Base-by-base conservation (phyloP, 352 stramenopile genomes). In the Blastocystis sp. region DNA sequence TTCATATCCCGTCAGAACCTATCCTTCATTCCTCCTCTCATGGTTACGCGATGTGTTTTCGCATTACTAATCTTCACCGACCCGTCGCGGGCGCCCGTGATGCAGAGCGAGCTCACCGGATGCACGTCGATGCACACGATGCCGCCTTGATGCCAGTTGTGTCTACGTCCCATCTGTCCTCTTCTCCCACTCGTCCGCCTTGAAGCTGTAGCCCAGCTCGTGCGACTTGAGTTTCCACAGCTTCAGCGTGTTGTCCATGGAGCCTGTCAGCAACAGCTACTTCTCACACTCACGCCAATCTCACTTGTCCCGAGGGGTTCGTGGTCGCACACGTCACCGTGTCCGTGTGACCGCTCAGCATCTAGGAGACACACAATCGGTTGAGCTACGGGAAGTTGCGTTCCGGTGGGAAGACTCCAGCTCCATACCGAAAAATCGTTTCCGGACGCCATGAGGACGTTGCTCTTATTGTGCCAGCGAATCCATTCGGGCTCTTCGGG, bases 191-290 rank as follows among this genome's bases (percentile, higher is more conserved):
- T 81, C 69, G 18, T 57, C 69, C 4, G 27, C 38, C 69, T 81
- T 81, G 27, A 81, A 59, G 34, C 42, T 64, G 34, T 81, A 81
- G 0, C 29, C 44, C 51, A 81, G 27, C 42, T 81, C 69, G 46
- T 81, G 69, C 18, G 69, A 51, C 24, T 61, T 59, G 44, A 81
- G 51, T 42, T 81, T 59, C 69, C 69, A 81, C 44, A 81, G 14
- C 32, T 81, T 81, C 48, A 81, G 46, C 18, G 69, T 81, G 32
- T 81, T 81, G 40, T 81, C 69, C 42, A 81, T 1, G 8, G 69
- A 81, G 49, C 69, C 69, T 9, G 69, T 81, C 40, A 81, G n/a
- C 27, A 81, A 44, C 53, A 81, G 24, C 69, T 72, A 72, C 61
- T 24, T 42, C 32, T 51, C 27, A 72, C 8, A 8, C 36, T 1